These are phyloP conservation scores for Oryza meyeriana DNA, from an alignment of 176 grass and related monocot species.

Conservation along the genomic window DNA sequence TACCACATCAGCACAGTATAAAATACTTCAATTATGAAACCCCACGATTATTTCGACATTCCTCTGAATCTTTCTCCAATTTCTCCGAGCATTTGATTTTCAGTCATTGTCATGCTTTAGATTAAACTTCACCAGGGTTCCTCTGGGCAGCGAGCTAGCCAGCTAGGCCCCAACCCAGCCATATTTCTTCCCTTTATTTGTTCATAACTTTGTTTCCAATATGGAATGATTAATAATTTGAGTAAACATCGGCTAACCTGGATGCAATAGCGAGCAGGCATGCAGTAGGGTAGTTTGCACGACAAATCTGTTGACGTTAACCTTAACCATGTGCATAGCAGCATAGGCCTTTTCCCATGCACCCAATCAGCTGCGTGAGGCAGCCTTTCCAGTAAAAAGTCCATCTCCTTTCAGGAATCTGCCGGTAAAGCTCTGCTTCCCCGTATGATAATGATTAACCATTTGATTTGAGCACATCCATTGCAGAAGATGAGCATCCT, in stretches of 20 bases:
- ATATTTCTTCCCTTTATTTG: background rate
- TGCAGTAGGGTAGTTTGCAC: background rate
- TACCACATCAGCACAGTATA: background rate
- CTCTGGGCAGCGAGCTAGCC: background rate
- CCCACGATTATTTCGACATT: background rate
- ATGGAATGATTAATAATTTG: constrained; percentile 2
- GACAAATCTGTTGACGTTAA: background rate
- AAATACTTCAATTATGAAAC: background rate
- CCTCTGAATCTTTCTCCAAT: background rate
- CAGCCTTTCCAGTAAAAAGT: constrained; percentile 30
- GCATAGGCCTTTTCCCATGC: constrained; percentile 3
- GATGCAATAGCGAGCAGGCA: constrained; percentile 10
- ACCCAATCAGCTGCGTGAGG: constrained; percentile 8
- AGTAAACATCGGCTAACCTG: background rate
- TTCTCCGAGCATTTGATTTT: background rate
- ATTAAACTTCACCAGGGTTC: background rate
- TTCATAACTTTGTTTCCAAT: background rate
- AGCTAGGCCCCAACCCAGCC: background rate
- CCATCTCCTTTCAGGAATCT: constrained; percentile 24
- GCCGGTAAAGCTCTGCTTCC: background rate
- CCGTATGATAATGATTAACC: background rate
- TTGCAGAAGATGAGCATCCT: constrained; percentile 7
- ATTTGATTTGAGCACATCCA: constrained; percentile 27
- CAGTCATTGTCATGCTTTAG: background rate
- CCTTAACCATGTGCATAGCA: constrained; percentile 22